These are phyloP conservation scores for Dissophora ornata DNA, from an alignment of 192 early-diverging fungal genomes.

Conservation along the genomic window DNA sequence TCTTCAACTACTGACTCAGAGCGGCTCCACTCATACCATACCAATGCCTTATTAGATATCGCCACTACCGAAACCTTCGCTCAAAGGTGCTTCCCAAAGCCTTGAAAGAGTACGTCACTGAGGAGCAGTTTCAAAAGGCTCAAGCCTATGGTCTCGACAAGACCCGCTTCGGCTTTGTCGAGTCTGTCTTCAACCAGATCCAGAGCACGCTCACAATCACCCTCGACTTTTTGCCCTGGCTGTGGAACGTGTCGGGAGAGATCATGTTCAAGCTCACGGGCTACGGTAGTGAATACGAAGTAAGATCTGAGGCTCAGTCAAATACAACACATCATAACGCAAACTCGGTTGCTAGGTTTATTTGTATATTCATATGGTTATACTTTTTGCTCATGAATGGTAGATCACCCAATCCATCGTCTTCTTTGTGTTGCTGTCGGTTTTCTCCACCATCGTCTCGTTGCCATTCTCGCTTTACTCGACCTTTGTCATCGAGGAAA, in stretches of 20 bases:
- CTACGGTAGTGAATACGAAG: conserved; percentile 75
- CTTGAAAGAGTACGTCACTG: conserved; percentile 71
- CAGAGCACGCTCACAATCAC: conserved; percentile 74
- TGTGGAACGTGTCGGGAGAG: conserved; percentile 74
- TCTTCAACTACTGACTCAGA: too few species aligned
- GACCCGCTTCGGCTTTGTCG: conserved; percentile 79
- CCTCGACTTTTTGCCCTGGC: conserved; percentile 77
- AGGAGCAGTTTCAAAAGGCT: conserved; percentile 85
- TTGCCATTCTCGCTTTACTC: conserved; percentile 88
- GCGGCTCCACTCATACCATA: too few species aligned
- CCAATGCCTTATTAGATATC: too few species aligned
- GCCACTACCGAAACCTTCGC: conserved; percentile 80
- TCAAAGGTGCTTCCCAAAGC: conserved; percentile 76
- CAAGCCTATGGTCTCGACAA: conserved; percentile 90
- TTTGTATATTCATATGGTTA: too few species aligned
- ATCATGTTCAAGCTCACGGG: conserved; percentile 63
- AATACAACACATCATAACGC: too few species aligned
- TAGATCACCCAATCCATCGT: conserved; percentile 88
- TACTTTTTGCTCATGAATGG: not conserved
- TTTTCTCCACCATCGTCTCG: conserved; percentile 70
- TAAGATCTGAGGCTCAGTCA: conserved; percentile 37
- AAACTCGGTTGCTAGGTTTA: not conserved
- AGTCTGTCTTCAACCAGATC: conserved; percentile 68
- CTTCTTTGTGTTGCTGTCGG: conserved; percentile 71
- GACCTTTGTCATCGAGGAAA: conserved; percentile 95